A percentile compares a stretch with the other conserved stretches of the same genome.
phyloP scores from a whole-genome alignment of 345 rosid species.

The Viola odorata region DNA sequence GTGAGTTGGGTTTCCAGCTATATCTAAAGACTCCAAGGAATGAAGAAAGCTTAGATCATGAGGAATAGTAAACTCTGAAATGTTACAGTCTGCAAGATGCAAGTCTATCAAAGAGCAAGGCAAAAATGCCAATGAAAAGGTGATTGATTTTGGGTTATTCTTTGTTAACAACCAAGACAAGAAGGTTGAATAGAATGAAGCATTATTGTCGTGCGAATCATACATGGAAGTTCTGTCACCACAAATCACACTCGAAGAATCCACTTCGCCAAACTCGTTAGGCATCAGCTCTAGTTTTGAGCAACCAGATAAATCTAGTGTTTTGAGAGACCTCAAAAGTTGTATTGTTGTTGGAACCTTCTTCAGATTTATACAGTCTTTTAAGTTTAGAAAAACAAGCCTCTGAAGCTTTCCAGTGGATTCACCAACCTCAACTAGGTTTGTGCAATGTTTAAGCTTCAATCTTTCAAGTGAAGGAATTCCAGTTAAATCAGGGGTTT shows the following conservation, averaged over 20 bases:
- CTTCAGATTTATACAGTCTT: conserved; percentile 21
- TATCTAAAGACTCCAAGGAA: conserved; percentile 11
- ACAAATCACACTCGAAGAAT: conserved; percentile 16
- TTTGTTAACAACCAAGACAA: conserved; percentile 11
- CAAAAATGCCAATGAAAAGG: conserved; percentile 9
- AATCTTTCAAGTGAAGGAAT: conserved; percentile 13
- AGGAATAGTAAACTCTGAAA: conserved; percentile 10
- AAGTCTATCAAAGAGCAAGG: conserved; percentile 7
- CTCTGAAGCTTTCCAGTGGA: conserved; percentile 17
- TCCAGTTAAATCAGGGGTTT: conserved; percentile 9
- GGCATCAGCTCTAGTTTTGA: conserved; percentile 15
- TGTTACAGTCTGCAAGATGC: conserved; percentile 15
- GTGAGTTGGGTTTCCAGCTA: conserved; percentile 16
- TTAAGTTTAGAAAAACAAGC: conserved; percentile 12
- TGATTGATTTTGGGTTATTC: conserved; percentile 4
- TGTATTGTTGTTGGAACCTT: conserved; percentile 22
- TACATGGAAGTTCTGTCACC: conserved; percentile 16
- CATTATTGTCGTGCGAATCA: conserved; percentile 1
- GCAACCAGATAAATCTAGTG: conserved; percentile 26
- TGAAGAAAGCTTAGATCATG: conserved; percentile 9
- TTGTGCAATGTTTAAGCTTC: conserved; percentile 15
- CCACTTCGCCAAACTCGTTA: conserved; percentile 13
- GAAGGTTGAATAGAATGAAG: conserved; percentile 7
- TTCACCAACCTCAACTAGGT: conserved; percentile 13
- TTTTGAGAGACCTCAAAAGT: conserved; percentile 14